These are phyloP conservation scores for Penicillium vulpinum DNA, from an alignment of 2,329 filamentous ascomycete genomes.

Conservation along the genomic window DNA sequence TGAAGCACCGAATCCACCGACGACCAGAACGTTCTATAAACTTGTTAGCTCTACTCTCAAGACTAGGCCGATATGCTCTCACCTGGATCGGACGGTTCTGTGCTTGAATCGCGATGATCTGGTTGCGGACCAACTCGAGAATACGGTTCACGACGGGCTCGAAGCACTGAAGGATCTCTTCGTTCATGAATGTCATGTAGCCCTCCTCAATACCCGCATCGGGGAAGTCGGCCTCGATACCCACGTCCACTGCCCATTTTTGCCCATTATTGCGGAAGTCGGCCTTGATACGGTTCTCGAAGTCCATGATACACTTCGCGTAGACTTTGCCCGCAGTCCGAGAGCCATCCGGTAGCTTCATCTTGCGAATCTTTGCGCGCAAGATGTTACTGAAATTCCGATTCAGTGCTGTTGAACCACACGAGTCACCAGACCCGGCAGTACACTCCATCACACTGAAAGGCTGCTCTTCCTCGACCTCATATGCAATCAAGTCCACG, in stretches of 20 bases:
- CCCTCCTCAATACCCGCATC: conserved; percentile 98
- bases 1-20: conserved; percentile 96
- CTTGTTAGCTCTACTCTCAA: conserved; percentile 19
- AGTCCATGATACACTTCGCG: conserved; percentile 99
- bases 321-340: conserved; percentile 98
- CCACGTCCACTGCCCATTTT: conserved; percentile 98
- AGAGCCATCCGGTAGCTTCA: conserved; percentile 96
- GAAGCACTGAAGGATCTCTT: conserved; percentile 98
- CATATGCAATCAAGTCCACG: conserved; percentile 97
- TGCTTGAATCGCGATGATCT: conserved; percentile 98
- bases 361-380: conserved; percentile 96
- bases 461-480: conserved; percentile 95
- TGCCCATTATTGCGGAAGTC: conserved; percentile 99
- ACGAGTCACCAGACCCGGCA: conserved; percentile 94
- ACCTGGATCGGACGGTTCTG: conserved; percentile 89
- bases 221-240: conserved; percentile 96
- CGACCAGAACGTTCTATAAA: conserved; percentile 80
- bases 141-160: conserved; percentile 98
- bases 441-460: conserved; percentile 98
- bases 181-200: conserved; percentile 99
- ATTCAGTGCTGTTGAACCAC: conserved; percentile 96
- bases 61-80: conserved; percentile 23
- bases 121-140: conserved; percentile 90
- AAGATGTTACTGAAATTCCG: conserved; percentile 98
- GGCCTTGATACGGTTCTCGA: conserved; percentile 99